Conservation (phyloP, 495 filamentous ascomycete genomes). For the Annulohypoxylon moriforme region DNA sequence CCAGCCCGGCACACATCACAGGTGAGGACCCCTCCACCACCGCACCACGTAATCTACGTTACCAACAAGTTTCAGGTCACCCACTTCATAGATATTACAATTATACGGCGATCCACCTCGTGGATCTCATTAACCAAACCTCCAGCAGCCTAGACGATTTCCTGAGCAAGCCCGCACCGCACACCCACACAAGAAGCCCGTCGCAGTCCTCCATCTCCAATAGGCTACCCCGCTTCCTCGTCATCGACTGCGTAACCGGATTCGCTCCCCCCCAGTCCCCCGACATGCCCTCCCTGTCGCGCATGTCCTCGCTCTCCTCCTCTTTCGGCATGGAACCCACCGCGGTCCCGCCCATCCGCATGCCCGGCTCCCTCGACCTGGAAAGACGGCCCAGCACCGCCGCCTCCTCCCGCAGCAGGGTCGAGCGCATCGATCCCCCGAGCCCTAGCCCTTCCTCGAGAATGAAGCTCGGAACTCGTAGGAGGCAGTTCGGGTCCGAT, state of each 20-base stretch:
- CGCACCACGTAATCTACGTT: not conserved
- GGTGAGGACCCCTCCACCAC: constrained; percentile 48
- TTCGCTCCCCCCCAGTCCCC: constrained; percentile 54
- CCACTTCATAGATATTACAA: constrained; percentile 71
- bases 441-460: constrained; percentile 51
- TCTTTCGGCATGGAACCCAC: constrained; percentile 44
- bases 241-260: constrained; percentile 66
- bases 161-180: constrained; percentile 42
- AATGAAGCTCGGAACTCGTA: constrained; percentile 63
- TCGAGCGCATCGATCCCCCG: constrained; percentile 48
- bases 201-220: constrained; percentile 46
- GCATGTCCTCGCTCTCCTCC: constrained; percentile 49
- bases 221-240: constrained; percentile 57
- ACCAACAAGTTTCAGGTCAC: constrained; percentile 61
- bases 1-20: constrained; percentile 52
- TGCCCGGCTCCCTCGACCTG: constrained; percentile 27
- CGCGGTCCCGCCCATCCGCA: constrained; percentile 35
- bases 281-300: constrained; percentile 46
- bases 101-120: constrained; percentile 66
- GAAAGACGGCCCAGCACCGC: constrained; percentile 47
- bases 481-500: constrained; percentile 64
- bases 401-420: constrained; percentile 38
- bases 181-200: constrained; percentile 37
- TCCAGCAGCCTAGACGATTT: constrained; percentile 55
- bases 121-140: constrained; percentile 59